A percentile compares a stretch with the other conserved stretches of the same genome.
Evolutionary conservation across 2,329 filamentous ascomycete species (phyloP).

Genomic region (Alternaria conjuncta): DNA sequence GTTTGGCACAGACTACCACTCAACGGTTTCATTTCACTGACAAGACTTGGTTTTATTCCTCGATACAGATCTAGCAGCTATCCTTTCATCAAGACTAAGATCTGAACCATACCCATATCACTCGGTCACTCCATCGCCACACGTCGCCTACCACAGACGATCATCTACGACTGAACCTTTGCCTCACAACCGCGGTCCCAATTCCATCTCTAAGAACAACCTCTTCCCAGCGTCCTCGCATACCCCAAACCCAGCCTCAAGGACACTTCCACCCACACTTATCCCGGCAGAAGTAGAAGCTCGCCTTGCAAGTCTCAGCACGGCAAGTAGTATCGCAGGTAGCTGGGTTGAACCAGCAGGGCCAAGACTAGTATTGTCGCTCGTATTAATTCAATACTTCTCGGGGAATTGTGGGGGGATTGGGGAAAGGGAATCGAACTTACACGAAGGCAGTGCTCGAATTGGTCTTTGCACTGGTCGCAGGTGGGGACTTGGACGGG

Average conservation of each 20-base stretch:
- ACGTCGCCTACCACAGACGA: accelerated
- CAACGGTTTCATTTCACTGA: background rate
- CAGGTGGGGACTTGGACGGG: background rate
- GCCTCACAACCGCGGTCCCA: background rate
- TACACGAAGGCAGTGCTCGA: background rate
- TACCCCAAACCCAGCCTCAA: background rate
- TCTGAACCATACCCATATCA: background rate
- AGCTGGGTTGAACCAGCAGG: background rate
- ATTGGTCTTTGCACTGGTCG: background rate
- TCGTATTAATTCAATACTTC: background rate
- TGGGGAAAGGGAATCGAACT: background rate
- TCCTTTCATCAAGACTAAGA: background rate
- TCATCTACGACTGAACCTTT: background rate
- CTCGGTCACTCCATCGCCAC: background rate
- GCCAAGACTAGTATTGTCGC: background rate
- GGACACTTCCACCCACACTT: conserved; percentile 13
- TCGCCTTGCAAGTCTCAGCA: background rate
- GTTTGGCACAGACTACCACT: background rate
- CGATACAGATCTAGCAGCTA: background rate
- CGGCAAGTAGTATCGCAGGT: background rate
- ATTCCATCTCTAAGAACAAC: background rate
- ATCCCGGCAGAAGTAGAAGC: conserved; percentile 17
- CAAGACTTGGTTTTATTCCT: background rate
- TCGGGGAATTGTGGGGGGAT: too few species aligned
- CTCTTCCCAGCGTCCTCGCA: background rate